Base-by-base conservation (phyloP, 2,329 filamentous ascomycete species). In the Cryphonectria radicalis region DNA sequence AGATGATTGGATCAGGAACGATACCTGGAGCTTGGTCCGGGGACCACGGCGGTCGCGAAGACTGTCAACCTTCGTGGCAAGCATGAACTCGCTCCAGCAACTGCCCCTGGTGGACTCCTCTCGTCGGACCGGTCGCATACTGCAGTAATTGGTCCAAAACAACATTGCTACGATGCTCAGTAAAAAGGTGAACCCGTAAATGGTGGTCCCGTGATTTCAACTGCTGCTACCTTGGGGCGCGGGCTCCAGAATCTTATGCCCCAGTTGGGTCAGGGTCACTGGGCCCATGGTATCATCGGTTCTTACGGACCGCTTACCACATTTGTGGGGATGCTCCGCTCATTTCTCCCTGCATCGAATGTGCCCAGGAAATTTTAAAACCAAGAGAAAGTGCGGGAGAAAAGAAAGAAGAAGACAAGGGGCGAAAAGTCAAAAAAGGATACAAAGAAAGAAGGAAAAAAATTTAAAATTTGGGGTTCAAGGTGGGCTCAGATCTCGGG, bases 1-100 rank as follows among this genome's bases (percentile, higher is more conserved):
- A 59, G 55, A 59, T 62, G 59, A 62, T 62, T 62, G 59, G 59
- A 17, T 22, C 8, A 62, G 59, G 59, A 62, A 40, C 59, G 59
- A 62, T 40, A 40, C 28, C 14, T 60, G 14, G 32, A 37, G 19
- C 59, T 11, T 62, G 59, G 19, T 40, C 32, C 13, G 59, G 11
- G 55, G 28, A 17, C 55, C 28, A 40, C 59, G 32, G 59, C 59
- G 32, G 59, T 62, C 57, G 55, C 55, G 55, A 59, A 35, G 55
- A 35, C 14, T 32, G 55, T 32, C 55, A 32, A 14, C 25, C 6
- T 28, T 59, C 25, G 25, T 32, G 55, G 55, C 55, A 17, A 59
- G 55, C 55, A 32, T 59, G 55, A 59, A 59, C 55, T 59, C 55
- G 55, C 55, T 32, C 55, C 55, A 59, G 55, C 25, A 32, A 7